Conservation (phyloP, 148 eudicot genomes). For the Spergularia marina region DNA sequence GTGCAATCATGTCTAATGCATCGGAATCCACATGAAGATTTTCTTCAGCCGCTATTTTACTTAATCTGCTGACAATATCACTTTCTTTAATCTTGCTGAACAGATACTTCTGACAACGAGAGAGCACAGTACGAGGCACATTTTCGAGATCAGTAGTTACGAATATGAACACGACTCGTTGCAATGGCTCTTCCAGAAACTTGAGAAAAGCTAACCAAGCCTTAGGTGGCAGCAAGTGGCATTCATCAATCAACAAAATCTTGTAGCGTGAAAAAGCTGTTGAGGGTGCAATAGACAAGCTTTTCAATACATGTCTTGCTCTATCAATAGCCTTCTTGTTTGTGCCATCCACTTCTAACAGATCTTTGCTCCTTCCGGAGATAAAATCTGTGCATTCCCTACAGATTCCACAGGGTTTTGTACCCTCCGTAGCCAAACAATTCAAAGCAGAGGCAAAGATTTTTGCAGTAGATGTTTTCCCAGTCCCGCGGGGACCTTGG, state of each 20-base stretch:
- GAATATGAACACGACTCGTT: conserved; percentile 72
- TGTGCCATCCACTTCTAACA: conserved; percentile 67
- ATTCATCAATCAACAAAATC: conserved; percentile 71
- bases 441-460: conserved; percentile 87
- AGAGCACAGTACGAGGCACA: conserved; percentile 72
- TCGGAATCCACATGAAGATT: conserved; percentile 74
- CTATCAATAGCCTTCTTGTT: conserved; percentile 69
- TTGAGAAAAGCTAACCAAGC: conserved; percentile 77
- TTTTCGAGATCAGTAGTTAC: conserved; percentile 84
- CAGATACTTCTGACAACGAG: conserved; percentile 82
- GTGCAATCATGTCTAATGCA: conserved; percentile 85
- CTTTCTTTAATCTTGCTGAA: conserved; percentile 79
- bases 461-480: conserved; percentile 82
- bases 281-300: conserved; percentile 42
- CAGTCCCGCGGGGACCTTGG: conserved; percentile 99
- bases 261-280: conserved; percentile 52
- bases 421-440: conserved; percentile 80
- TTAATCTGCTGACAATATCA: conserved; percentile 70
- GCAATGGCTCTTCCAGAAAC: conserved; percentile 76
- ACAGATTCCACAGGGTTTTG: conserved; percentile 90
- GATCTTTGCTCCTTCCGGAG: conserved; percentile 61
- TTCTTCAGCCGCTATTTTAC: conserved; percentile 66
- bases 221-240: conserved; percentile 84
- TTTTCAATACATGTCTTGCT: conserved; percentile 58
- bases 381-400: conserved; percentile 72